Evolutionary conservation across 139 green algal genomes (phyloP).

Genomic region (Chlamydomonas sp.): DNA sequence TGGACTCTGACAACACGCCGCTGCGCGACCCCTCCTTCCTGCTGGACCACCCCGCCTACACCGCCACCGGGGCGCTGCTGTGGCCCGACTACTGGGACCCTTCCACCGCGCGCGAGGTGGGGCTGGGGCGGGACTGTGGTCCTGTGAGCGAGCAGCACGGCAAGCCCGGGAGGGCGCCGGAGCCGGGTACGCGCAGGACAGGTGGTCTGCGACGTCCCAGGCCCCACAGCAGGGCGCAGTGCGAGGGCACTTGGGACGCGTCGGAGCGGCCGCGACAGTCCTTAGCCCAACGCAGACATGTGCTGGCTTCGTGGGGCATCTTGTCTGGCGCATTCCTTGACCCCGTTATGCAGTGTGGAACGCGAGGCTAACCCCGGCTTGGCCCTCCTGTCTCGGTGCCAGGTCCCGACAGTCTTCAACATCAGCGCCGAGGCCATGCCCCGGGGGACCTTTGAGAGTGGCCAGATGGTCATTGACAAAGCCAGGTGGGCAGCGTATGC

Average conservation of each 20-base stretch:
- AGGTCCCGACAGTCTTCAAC: conserved; percentile 21
- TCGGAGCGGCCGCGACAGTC: too few species aligned
- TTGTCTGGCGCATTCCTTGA: too few species aligned
- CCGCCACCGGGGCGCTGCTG: conserved; percentile 59
- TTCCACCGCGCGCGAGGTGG: conserved; percentile 54
- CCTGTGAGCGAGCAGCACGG: too few species aligned
- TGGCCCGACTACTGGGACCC: conserved; percentile 76
- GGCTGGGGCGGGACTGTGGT: background rate
- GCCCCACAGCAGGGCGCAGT: background rate
- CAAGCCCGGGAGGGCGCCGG: too few species aligned
- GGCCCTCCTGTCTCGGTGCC: background rate
- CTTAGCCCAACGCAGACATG: too few species aligned
- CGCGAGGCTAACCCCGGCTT: too few species aligned
- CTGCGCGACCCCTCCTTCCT: conserved; percentile 59
- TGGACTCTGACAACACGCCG: conserved; percentile 73
- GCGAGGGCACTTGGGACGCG: background rate
- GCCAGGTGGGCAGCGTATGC: conserved; percentile 2
- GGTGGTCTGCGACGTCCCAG: background rate
- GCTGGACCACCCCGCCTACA: conserved; percentile 52
- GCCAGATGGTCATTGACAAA: conserved; percentile 74
- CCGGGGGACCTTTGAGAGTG: conserved; percentile 57
- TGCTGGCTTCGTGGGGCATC: too few species aligned
- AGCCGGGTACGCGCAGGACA: too few species aligned
- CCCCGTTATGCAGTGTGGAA: too few species aligned
- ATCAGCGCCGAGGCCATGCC: background rate